Evolutionary conservation across 164 flowering plant species (phyloP), one percentile per base, ranked within the genome.

Genomic region (Aristolochia contorta): DNA sequence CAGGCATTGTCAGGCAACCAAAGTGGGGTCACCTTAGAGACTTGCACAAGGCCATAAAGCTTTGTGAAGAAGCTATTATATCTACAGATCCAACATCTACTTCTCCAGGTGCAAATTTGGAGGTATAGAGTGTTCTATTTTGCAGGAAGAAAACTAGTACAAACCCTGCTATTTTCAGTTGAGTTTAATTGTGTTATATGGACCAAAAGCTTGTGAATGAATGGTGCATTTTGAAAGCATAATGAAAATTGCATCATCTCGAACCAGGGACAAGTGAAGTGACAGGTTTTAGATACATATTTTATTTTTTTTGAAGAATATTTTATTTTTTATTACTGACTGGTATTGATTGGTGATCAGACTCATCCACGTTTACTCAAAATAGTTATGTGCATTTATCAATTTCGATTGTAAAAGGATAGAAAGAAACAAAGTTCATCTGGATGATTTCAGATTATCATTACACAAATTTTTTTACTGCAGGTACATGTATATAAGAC

Each of bases 11-110:
- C 65, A 74, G 85, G 52, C 95, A 90, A 66, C 99, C 95, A 14
- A 90, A 93, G 67, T 93, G 92, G 91, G 99, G 99, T 9, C 97
- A 93, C 68, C 71, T 93, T 41, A 86, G 71, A 72, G 99, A 93
- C 61, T 55, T 93, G 64, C 99, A 90, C 67, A 83, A 81, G 72
- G 87, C 96, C 52, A 79, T 93, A 61, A 93, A 88, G 79, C 96
- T 88, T 43, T 88, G 97, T 68, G 99, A 90, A 72, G 83, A 59
- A 32, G 95, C 92, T 68, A 24, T 93, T 59, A 62, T 86, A 30
- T 89, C 87, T 20, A 77, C 90, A 67, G 91, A 88, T 71, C 97
- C 99, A 51, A 65, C 77, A 62, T 70, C 30, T 49, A 66, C 82
- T 59, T 77, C 91, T 69, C 86, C 77, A 47, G 96, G 95, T 60